Evolutionary conservation across 257 asterid genomes (phyloP).

Genomic region (Jaltomata sinuosa): DNA sequence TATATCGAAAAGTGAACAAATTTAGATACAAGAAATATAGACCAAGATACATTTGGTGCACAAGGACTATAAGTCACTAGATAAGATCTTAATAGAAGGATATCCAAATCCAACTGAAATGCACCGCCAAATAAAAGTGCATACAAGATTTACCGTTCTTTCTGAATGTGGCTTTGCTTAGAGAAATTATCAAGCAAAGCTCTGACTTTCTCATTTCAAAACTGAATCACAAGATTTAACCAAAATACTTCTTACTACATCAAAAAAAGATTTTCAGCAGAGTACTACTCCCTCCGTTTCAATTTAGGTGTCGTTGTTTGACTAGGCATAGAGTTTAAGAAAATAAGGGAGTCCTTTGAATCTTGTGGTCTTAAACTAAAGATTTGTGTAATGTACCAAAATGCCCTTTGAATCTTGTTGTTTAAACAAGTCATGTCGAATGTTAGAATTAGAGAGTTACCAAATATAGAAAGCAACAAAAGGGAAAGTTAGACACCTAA

Average conservation of each 20-base stretch:
- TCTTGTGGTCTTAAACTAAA: too few species aligned
- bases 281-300: too few species aligned
- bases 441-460: background rate
- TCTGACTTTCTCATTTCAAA: background rate
- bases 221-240: background rate
- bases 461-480: background rate
- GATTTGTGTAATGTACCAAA: too few species aligned
- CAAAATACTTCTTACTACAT: too few species aligned
- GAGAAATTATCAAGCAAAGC: background rate
- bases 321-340: too few species aligned
- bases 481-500: too few species aligned
- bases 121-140: background rate
- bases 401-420: background rate
- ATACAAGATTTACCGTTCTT: background rate
- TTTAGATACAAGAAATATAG: background rate
- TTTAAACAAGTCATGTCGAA: background rate
- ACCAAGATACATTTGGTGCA: background rate
- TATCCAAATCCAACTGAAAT: background rate
- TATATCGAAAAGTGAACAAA: background rate
- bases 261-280: background rate
- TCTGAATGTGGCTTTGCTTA: background rate
- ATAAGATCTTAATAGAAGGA: background rate
- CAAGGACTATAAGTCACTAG: background rate
- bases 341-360: too few species aligned
- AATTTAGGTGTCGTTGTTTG: too few species aligned